Evolutionary conservation across 352 stramenopile genomes (phyloP), one percentile per base, ranked within the genome.

Genomic region (Thalassiosira livingstoniorum): DNA sequence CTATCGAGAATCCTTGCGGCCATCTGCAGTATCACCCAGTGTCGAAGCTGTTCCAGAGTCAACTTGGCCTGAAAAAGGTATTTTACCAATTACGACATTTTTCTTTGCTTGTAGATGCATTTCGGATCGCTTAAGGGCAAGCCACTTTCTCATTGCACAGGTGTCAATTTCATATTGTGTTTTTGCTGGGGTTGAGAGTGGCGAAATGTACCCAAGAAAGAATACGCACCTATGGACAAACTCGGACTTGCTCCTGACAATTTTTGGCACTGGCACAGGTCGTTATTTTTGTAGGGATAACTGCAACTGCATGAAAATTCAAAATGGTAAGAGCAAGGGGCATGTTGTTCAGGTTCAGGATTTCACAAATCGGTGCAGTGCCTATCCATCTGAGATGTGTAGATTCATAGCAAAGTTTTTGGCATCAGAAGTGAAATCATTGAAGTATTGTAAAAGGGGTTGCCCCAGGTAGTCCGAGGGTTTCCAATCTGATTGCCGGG

Each of bases 1-100:
- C 45, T 11, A 74, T 74, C 27, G 65, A 74, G 25, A 74, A 74
- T 62, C 65, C 65, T 42, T 42, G n/a, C n/a, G 65, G 65, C 21
- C 63, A 74, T 45, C 45, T 74, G 15, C 45, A 74, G 7, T 31
- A 43, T 15, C 65, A 74, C 31, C 65, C 65, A 51, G 65, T 74
- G 42, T 55, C 31, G 4, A 2, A 53, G 15, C 23, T 70, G n/a
- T 74, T 74, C 27, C 4, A 11, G 13, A 43, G 27, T 45, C 18
- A 63, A 25, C 47, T 74, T 4, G 39, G 65, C 35, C 65, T 74
- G n/a, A n/a, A n/a, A n/a, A n/a, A n/a, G n/a, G n/a, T n/a, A n/a
- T n/a, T n/a, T n/a, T n/a, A n/a, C n/a, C n/a, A n/a, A n/a, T n/a
- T n/a, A n/a, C n/a, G n/a, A n/a, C n/a, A n/a, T n/a, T n/a, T n/a